phyloP scores from a whole-genome alignment of 306 rosid species.

The Sechiopsis laciniata region DNA sequence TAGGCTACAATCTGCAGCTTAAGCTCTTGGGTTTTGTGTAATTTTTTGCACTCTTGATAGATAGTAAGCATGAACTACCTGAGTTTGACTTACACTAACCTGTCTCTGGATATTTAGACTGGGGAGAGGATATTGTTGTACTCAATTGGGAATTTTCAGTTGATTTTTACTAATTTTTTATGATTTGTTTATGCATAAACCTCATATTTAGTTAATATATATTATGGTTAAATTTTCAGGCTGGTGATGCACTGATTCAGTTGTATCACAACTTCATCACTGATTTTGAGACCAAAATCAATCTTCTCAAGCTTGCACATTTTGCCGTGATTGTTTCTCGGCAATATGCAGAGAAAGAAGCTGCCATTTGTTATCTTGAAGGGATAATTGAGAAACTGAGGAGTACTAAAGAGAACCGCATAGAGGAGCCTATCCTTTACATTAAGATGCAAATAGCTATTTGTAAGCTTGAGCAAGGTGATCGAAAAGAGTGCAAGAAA shows the following conservation, averaged over 20 bases:
- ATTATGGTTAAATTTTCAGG: slow-evolving; percentile 45
- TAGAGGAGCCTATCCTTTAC: slow-evolving; percentile 83
- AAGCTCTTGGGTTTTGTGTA: too few species aligned
- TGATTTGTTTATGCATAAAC: background rate
- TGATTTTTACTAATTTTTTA: background rate
- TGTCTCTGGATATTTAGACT: too few species aligned
- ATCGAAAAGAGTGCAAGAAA: slow-evolving; percentile 82
- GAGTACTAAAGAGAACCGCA: slow-evolving; percentile 80
- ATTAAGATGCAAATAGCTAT: slow-evolving; percentile 87
- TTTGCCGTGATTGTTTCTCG: slow-evolving; percentile 96
- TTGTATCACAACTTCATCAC: slow-evolving; percentile 94
- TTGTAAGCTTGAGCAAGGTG: slow-evolving; percentile 81
- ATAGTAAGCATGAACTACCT: too few species aligned
- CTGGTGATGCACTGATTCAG: slow-evolving; percentile 96
- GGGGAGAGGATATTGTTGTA: too few species aligned
- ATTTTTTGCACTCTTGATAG: too few species aligned
- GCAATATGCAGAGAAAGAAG: slow-evolving; percentile 89
- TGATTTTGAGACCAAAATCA: slow-evolving; percentile 95
- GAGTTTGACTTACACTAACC: too few species aligned
- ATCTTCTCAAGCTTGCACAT: slow-evolving; percentile 98
- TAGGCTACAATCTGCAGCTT: too few species aligned
- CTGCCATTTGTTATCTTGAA: slow-evolving; percentile 78
- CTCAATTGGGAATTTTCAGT: background rate
- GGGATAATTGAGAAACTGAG: slow-evolving; percentile 88
- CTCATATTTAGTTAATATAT: background rate